phyloP scores from a whole-genome alignment of 1,139 yeast species.

The Protomyces inundatus region DNA sequence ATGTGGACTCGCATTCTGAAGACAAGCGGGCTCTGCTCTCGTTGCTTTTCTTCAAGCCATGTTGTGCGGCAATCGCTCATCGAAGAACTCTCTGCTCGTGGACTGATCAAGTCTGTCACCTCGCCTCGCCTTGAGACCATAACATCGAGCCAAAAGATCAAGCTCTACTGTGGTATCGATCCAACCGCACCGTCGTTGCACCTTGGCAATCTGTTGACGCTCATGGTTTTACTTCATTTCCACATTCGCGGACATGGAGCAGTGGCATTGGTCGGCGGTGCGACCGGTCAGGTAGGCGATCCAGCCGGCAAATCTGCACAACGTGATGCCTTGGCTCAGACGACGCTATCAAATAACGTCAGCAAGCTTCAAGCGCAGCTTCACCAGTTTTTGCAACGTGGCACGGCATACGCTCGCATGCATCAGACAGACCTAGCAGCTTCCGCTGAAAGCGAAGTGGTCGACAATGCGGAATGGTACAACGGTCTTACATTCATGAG shows the following conservation, averaged over 20 bases:
- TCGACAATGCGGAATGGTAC: constrained; percentile 86
- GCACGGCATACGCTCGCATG: constrained; percentile 54
- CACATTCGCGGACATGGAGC: constrained; percentile 77
- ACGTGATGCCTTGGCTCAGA: constrained; percentile 53
- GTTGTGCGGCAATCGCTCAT: neutral
- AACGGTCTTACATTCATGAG: constrained; percentile 63
- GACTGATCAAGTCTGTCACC: constrained; percentile 17
- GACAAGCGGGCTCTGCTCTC: too few relatives aligned
- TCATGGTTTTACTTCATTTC: constrained; percentile 79
- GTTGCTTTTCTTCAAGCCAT: neutral
- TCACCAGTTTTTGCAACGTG: constrained; percentile 46
- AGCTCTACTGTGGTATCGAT: constrained; percentile 90
- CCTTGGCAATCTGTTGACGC: constrained; percentile 81
- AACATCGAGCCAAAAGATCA: constrained; percentile 38
- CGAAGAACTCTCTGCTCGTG: neutral
- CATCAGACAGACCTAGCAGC: constrained; percentile 43
- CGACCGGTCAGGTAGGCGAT: constrained; percentile 94
- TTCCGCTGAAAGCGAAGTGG: constrained; percentile 45
- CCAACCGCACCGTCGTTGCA: constrained; percentile 90
- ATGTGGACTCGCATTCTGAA: too few relatives aligned
- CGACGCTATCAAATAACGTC: constrained; percentile 56
- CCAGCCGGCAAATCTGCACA: constrained; percentile 89
- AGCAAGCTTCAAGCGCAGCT: constrained; percentile 53
- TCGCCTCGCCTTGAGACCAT: neutral
- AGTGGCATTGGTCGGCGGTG: constrained; percentile 86